Conservation (phyloP, 1,284 basidiomycete species). For the Austroboletus olivaceoglutinosus region DNA sequence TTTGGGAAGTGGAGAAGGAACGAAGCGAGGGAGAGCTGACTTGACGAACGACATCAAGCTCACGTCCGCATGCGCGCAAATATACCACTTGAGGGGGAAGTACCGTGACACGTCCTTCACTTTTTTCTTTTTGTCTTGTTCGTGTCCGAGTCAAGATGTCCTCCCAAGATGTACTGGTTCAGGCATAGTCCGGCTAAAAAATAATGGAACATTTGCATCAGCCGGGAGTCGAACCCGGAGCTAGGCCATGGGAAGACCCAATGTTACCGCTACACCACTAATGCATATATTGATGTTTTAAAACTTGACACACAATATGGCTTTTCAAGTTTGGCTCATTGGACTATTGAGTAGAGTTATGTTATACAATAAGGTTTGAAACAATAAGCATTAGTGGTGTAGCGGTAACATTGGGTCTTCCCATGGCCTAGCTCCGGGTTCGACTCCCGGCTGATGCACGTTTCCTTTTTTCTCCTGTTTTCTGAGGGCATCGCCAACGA, state of each 20-base stretch:
- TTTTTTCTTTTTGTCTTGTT: too few relatives aligned
- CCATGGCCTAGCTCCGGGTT: slow-evolving; percentile 56
- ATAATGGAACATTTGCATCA: slow-evolving; percentile 39
- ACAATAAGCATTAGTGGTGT: slow-evolving; percentile 42
- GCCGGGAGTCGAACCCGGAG: slow-evolving; percentile 59
- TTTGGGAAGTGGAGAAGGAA: slow-evolving; percentile 68
- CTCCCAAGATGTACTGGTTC: too few relatives aligned
- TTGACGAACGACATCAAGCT: slow-evolving; percentile 1
- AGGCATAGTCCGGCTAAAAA: background rate
- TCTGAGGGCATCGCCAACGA: background rate
- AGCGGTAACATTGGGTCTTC: slow-evolving; percentile 43
- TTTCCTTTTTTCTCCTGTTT: background rate
- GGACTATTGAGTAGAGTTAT: too few relatives aligned
- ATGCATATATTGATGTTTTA: slow-evolving; percentile 17
- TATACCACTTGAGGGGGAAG: background rate
- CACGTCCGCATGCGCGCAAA: background rate
- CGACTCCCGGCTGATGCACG: slow-evolving; percentile 54
- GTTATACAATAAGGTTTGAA: too few relatives aligned
- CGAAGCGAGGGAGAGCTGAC: slow-evolving; percentile 37
- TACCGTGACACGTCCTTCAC: background rate
- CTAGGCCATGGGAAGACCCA: slow-evolving; percentile 50
- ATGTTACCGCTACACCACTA: slow-evolving; percentile 42
- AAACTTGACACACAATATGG: too few relatives aligned
- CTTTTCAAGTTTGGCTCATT: too few relatives aligned
- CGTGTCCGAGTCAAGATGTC: too few relatives aligned